These are phyloP conservation scores for Aspergillus uvarum DNA, from an alignment of 2,329 filamentous ascomycete genomes.

Conservation along the genomic window DNA sequence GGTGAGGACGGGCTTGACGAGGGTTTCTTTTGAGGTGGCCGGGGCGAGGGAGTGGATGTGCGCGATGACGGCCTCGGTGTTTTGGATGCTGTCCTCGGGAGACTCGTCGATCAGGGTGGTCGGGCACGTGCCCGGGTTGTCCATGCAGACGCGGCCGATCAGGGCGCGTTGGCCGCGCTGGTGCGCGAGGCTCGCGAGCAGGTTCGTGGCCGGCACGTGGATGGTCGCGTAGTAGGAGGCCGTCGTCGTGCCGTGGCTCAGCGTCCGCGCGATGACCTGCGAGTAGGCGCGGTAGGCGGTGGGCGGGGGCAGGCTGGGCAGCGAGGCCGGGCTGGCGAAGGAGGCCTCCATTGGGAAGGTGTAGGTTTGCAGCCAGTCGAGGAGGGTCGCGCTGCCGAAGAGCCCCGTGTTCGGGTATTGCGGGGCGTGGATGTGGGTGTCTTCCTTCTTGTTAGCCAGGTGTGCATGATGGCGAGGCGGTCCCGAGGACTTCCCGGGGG, in stretches of 20 bases:
- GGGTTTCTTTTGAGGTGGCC: constrained; percentile 30
- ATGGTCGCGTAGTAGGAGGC: constrained; percentile 94
- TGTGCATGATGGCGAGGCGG: background rate
- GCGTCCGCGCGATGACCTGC: constrained; percentile 73
- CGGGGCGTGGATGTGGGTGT: constrained; percentile 92
- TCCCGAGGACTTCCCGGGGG: no score
- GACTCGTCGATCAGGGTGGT: constrained; percentile 76
- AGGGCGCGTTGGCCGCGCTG: constrained; percentile 80
- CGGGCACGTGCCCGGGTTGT: constrained; percentile 64
- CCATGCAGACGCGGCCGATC: constrained; percentile 95
- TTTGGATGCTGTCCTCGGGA: constrained; percentile 55
- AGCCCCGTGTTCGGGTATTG: constrained; percentile 94
- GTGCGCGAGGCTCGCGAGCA: constrained; percentile 83
- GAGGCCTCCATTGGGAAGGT: constrained; percentile 91
- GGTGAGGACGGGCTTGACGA: constrained; percentile 79
- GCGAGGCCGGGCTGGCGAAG: constrained; percentile 47
- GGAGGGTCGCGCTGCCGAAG: constrained; percentile 87
- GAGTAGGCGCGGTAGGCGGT: constrained; percentile 62
- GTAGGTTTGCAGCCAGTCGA: constrained; percentile 92
- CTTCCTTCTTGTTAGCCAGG: constrained; percentile 45
- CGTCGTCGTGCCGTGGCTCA: constrained; percentile 88
- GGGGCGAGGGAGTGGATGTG: constrained; percentile 72
- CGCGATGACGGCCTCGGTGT: constrained; percentile 60
- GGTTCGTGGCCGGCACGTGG: constrained; percentile 83
- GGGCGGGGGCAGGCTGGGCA: constrained; percentile 26